These are phyloP conservation scores for Casuarina glauca DNA, from an alignment of 306 rosid genomes.

Conservation along the genomic window DNA sequence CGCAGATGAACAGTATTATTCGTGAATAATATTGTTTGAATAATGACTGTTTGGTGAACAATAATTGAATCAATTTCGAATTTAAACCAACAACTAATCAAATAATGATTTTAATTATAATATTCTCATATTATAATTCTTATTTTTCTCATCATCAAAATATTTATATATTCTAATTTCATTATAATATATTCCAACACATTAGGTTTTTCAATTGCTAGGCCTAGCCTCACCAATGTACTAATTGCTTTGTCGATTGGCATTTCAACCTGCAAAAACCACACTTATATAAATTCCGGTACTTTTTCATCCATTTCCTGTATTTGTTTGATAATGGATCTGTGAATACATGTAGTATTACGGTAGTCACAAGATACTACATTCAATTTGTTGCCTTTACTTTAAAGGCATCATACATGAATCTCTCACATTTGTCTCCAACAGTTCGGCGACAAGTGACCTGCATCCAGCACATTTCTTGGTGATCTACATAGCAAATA, in stretches of 20 bases:
- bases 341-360: not conserved
- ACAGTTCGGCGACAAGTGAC: slow-evolving; percentile 44
- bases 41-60: too few species aligned
- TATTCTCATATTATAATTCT: too few species aligned
- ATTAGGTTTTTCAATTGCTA: slow-evolving; percentile 60
- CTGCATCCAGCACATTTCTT: slow-evolving; percentile 48
- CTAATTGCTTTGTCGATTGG: slow-evolving; percentile 71
- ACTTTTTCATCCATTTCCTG: not conserved
- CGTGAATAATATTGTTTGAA: too few species aligned
- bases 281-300: too few species aligned
- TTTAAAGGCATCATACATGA: slow-evolving; percentile 76
- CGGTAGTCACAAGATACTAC: not conserved
- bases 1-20: too few species aligned
- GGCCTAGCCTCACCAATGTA: slow-evolving; percentile 66
- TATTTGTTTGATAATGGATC: not conserved
- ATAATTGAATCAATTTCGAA: too few species aligned
- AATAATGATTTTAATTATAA: too few species aligned
- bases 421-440: slow-evolving; percentile 74
- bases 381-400: slow-evolving; percentile 55
- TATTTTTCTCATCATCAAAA: too few species aligned
- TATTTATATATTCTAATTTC: too few species aligned
- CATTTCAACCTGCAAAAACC: slow-evolving; percentile 81
- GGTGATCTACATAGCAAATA: not conserved
- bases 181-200: too few species aligned
- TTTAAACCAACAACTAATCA: too few species aligned